Evolutionary conservation across 2,329 filamentous ascomycete species (phyloP), one percentile per base, ranked within the genome.

Genomic region (Colletotrichum musicola): DNA sequence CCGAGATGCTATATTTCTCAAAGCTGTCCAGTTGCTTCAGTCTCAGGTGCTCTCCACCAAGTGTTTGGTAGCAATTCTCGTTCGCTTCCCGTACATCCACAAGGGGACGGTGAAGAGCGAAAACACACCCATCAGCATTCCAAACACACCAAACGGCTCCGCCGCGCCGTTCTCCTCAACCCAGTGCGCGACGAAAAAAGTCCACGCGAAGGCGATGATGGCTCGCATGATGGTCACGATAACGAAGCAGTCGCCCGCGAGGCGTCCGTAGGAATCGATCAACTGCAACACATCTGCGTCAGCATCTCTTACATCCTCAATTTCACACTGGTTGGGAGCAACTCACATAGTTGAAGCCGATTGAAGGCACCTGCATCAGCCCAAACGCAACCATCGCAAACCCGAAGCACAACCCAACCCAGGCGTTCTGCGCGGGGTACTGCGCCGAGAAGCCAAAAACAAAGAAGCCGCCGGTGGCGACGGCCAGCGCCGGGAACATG

Each of bases 171-270:
- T 74, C 0, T 75, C 55, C 1, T 76, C 71, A 0, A 86, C 78
- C 86, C 85, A 88, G 4, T 81, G 76, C 3, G 80, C 80, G 0
- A 84, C 82, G 51, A 88, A 87, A 62, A 87, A 87, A 0, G 84
- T 85, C 85, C 85, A 88, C 0, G 84, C 81, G 71, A 88, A 88
- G 0, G 81, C 79, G 9, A 89, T 81, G 5, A 86, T 74, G 12
- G 84, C 79, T 3, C 85, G 79, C 16, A 84, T 74, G 38, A 82
- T 82, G 1, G 85, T 86, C 0, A 88, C 81, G 58, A 85, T 82
- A 13, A 85, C 84, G 71, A 88, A 87, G 72, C 85, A 87, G 70
- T 88, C 85, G 1, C 81, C 82, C 0, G 83, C 81, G 1, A 86
- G 71, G 1, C 78, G 74, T 0, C 77, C 75, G 70, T 88, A 88